Evolutionary conservation across 164 flowering plant species (phyloP).

Genomic region (Tetrastigma voinierianum): DNA sequence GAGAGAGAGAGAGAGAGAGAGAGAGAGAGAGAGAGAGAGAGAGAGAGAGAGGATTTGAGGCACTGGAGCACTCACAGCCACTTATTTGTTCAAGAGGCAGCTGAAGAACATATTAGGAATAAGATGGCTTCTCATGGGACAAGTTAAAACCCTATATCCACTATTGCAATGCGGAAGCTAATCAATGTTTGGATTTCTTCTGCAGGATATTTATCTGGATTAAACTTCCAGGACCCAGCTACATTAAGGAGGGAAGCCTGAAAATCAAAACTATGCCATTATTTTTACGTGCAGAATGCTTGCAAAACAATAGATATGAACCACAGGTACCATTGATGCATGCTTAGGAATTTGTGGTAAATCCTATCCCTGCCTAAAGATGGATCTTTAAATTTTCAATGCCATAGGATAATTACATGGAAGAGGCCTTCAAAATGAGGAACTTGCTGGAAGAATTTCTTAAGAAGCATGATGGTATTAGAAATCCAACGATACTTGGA

Average conservation of each 20-base stretch:
- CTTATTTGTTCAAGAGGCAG: too few relatives aligned
- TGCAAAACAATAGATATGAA: conserved; percentile 72
- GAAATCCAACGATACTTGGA: conserved; percentile 62
- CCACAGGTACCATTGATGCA: conserved; percentile 42
- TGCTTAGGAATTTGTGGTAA: background rate
- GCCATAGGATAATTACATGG: conserved; percentile 62
- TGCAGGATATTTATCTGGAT: conserved; percentile 54
- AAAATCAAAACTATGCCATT: conserved; percentile 70
- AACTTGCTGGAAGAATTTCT: conserved; percentile 61
- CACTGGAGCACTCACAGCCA: too few relatives aligned
- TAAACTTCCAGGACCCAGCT: conserved; percentile 62
- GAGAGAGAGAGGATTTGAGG: too few relatives aligned
- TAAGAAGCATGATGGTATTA: conserved; percentile 44
- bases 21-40: too few relatives aligned
- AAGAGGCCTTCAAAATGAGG: conserved; percentile 74
- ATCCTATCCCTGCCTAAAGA: background rate
- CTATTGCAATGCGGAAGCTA: background rate
- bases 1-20: too few relatives aligned
- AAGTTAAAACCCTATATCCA: too few relatives aligned
- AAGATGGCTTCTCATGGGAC: too few relatives aligned
- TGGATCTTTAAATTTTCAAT: background rate
- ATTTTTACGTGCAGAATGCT: conserved; percentile 65
- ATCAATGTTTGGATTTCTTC: conserved; percentile 3
- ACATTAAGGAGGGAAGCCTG: conserved; percentile 64
- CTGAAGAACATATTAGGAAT: too few relatives aligned